Evolutionary conservation across 306 rosid genomes (phyloP), one percentile per base, ranked within the genome.

Genomic region (Trifolium fragiferum): DNA sequence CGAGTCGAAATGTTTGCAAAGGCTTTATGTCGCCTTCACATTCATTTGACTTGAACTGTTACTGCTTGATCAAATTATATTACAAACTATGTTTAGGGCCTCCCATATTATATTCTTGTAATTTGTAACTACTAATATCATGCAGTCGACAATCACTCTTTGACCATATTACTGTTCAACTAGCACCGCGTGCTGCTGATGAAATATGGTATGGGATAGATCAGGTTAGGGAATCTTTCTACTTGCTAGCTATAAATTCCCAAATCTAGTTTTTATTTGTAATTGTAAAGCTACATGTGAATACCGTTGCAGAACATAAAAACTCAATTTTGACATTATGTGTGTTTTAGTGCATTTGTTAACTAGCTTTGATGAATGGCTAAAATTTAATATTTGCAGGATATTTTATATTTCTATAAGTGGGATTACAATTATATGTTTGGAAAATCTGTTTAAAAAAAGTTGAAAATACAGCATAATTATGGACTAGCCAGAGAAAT

Each of bases 121-220:
- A 76, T 69, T 30, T 55, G 4, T 51, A 46, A 69, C 75, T 71
- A 21, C 51, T 76, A 58, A 70, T 83, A 44, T 77, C 30, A 50
- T 80, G 92, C 92, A 94, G 98, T 73, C 94, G 96, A 16, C 96
- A 91, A 77, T 91, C 98, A 64, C 89, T 91, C 67, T 79, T 91
- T 62, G 97, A 94, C 82, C 96, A 91, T 85, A 94, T 94, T 76
- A 94, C 97, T 46, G 90, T 91, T 85, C 97, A 90, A 87, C 88
- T 94, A 62, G 97, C 98, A 59, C 96, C 98, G 19, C 97, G 98
- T 68, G 98, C 98, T 19, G 98, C 98, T 43, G 98, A 91, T 87
- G 97, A 90, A 84, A 77, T 94, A 60, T 91, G 96, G 94, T 85
- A 80, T 70, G 98, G 98, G 53, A 86, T 76, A 76, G 86, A 23